Evolutionary conservation across 768 basidiomycete species (phyloP), one percentile per base, ranked within the genome.

Genomic region (Kwoniella dendrophila): DNA sequence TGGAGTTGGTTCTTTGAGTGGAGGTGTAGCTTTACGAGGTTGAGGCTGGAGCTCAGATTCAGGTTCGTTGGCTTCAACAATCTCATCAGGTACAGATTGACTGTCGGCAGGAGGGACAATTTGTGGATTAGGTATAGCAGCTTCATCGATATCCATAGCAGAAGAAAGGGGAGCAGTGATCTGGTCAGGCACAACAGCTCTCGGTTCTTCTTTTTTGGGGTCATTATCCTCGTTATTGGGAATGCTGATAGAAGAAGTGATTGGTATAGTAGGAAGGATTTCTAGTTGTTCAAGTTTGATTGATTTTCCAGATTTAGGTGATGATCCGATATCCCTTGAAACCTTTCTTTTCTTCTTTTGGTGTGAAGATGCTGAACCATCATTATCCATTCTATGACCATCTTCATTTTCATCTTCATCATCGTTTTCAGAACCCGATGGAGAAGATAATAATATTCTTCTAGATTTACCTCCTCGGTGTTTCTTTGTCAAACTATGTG

Each of bases 381-480:
- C n/a, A n/a, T n/a, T n/a, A n/a, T n/a, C n/a, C n/a, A n/a, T n/a
- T n/a, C n/a, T 7, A 24, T 36, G 4, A 12, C 24, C 40, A 33
- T 48, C 29, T 34, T 63, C 43, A 34, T 59, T 62, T 58, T 62
- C 54, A 27, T 12, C 34, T 16, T 63, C 56, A 26, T 56, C 60
- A 22, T 70, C 66, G 27, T 14, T 24, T 18, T 68, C 69, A 38
- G 56, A 58, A n/a, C 67, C 69, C 3, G 63, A 60, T 4, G 40
- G 61, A 43, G 66, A 61, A 43, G 70, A 71, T n/a, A 67, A 68
- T 18, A 68, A 59, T 38, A 71, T 63, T 43, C 70, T 66, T 59
- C 54, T 61, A 18, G 47, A 27, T 12, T 64, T 56, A 18, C 52
- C 64, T 12, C 44, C 30, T 30, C 30, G 43, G 7, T 22, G 7